Evolutionary conservation across 768 basidiomycete species (phyloP).

Genomic region (Leccinum disarticulatum): DNA sequence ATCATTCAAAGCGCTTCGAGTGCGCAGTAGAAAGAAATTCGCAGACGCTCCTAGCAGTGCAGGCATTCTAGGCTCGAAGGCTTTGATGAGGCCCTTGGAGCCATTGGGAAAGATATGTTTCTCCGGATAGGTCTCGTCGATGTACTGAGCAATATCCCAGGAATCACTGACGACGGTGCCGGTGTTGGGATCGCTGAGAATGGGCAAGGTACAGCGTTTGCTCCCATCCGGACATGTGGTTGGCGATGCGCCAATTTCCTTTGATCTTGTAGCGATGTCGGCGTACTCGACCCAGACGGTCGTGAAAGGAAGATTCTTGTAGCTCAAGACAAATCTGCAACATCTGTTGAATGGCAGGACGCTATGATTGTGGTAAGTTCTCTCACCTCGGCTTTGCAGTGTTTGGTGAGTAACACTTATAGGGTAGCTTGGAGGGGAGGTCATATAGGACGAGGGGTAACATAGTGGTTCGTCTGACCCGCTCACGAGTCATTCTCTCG

Average conservation of each 20-base stretch:
- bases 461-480: slow-evolving; percentile 14
- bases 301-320: slow-evolving; percentile 35
- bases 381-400: slow-evolving; percentile 37
- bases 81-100: slow-evolving; percentile 23
- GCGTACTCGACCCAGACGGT: slow-evolving; percentile 36
- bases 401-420: slow-evolving; percentile 38
- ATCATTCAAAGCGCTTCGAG: neutral
- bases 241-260: slow-evolving; percentile 28
- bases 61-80: slow-evolving; percentile 9
- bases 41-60: slow-evolving; percentile 2
- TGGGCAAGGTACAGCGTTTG: slow-evolving; percentile 33
- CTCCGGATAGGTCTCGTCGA: slow-evolving; percentile 36
- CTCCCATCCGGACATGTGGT: slow-evolving; percentile 20
- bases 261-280: slow-evolving; percentile 27
- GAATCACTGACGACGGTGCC: slow-evolving; percentile 33
- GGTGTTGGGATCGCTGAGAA: slow-evolving; percentile 34
- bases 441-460: slow-evolving; percentile 37
- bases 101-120: slow-evolving; percentile 28
- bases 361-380: neutral
- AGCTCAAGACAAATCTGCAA: slow-evolving; percentile 33
- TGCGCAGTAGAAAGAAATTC: slow-evolving; percentile 9
- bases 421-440: slow-evolving; percentile 32
- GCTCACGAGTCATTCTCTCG: neutral
- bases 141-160: slow-evolving; percentile 34
- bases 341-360: neutral